phyloP scores from a whole-genome alignment of 192 early-diverging fungal genomes.

The Coemansia reversa region DNA sequence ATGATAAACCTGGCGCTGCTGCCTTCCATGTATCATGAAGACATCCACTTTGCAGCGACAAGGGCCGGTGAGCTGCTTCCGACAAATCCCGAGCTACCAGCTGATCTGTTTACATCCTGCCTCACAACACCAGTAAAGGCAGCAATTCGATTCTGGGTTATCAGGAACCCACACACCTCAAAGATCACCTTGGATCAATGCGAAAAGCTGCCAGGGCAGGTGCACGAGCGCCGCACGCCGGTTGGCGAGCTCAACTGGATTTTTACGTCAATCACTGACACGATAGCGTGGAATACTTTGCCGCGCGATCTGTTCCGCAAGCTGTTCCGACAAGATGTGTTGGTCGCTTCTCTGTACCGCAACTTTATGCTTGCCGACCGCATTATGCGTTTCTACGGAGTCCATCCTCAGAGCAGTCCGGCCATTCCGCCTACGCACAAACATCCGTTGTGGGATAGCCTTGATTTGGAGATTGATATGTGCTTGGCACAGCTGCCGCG shows the following conservation, averaged over 20 bases:
- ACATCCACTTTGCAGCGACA: constrained; percentile 94
- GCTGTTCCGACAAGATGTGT: constrained; percentile 90
- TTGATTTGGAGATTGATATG: constrained; percentile 93
- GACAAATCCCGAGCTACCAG: constrained; percentile 90
- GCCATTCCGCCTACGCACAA: constrained; percentile 85
- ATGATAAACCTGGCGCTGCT: constrained; percentile 47
- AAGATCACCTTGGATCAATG: constrained; percentile 72
- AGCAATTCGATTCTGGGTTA: constrained; percentile 87
- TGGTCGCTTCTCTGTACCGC: constrained; percentile 90
- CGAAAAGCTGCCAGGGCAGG: constrained; percentile 73
- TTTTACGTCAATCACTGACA: constrained; percentile 97
- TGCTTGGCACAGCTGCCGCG: constrained; percentile 87
- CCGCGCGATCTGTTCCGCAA: constrained; percentile 85
- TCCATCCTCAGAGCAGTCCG: constrained; percentile 85
- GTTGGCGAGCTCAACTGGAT: constrained; percentile 99
- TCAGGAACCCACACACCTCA: constrained; percentile 72
- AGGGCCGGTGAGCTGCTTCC: constrained; percentile 82
- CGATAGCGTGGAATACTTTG: constrained; percentile 95
- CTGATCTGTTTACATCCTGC: constrained; percentile 97
- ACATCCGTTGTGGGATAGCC: constrained; percentile 94
- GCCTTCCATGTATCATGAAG: constrained; percentile 59
- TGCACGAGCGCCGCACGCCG: constrained; percentile 88
- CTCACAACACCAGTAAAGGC: constrained; percentile 95
- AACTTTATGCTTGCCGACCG: constrained; percentile 95
- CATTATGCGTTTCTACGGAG: constrained; percentile 92